These are phyloP conservation scores for Penicillium decumbens DNA, from an alignment of 2,329 filamentous ascomycete species.

Conservation along the genomic window DNA sequence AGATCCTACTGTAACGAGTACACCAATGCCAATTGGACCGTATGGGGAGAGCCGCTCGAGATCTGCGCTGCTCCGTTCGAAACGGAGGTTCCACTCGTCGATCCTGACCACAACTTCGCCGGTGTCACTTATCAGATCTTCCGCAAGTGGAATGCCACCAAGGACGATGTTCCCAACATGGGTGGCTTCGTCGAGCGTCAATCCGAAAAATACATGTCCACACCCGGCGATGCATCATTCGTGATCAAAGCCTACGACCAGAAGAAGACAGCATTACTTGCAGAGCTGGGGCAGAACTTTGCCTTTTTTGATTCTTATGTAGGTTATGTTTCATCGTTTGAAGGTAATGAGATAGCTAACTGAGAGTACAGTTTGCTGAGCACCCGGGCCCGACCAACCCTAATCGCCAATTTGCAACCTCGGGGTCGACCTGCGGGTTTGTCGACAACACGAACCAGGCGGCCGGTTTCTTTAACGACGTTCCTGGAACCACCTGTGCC, in stretches of 20 bases:
- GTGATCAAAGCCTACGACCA: conserved; percentile 38
- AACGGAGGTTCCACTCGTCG: conserved; percentile 33
- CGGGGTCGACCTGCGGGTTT: conserved; percentile 34
- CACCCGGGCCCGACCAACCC: conserved; percentile 41
- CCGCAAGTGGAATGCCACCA: conserved; percentile 35
- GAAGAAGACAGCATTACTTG: conserved; percentile 34
- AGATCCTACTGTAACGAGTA: conserved; percentile 37
- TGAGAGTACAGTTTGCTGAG: conserved; percentile 28
- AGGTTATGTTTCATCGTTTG: conserved; percentile 1
- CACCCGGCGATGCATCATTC: conserved; percentile 34
- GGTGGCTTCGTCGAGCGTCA: conserved; percentile 39
- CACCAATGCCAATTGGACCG: conserved; percentile 38
- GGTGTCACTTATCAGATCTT: conserved; percentile 37
- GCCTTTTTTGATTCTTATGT: conserved; percentile 39
- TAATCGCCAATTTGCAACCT: conserved; percentile 40
- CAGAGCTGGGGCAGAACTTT: conserved; percentile 36
- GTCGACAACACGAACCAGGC: conserved; percentile 32
- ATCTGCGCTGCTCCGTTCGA: conserved; percentile 37
- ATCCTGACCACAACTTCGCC: conserved; percentile 36
- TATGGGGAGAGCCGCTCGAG: conserved; percentile 34
- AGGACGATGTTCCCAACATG: conserved; percentile 37
- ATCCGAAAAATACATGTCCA: conserved; percentile 34
- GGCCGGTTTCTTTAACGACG: conserved; percentile 32
- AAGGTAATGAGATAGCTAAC: conserved; percentile 2
- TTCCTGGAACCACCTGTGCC: conserved; percentile 33